Evolutionary conservation across 768 basidiomycete genomes (phyloP), one percentile per base, ranked within the genome.

Genomic region (Serendipita indica): DNA sequence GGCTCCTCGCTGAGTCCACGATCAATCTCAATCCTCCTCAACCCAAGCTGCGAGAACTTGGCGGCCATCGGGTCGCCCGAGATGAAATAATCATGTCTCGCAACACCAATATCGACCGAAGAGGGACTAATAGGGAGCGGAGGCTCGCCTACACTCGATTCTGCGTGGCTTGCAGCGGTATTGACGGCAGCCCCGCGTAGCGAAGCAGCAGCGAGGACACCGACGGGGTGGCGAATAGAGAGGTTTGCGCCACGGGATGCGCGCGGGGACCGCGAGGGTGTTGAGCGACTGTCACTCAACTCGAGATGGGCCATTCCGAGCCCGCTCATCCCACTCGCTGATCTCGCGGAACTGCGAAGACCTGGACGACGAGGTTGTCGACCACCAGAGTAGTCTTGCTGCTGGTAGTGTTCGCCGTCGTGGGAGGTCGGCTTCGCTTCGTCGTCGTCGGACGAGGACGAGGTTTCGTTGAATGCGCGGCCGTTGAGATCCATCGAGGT

Each of bases 1-100:
- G 79, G 79, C 32, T 54, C 49, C 25, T 54, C 49, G 32, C 49
- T 54, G 4, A 54, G 32, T 28, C 49, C 49, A 22, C 49, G 20
- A 54, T 54, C 49, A 30, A 54, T 54, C 49, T 54, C 49, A 28
- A 54, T 54, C 32, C 49, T 16, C 32, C 49, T 27, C 22, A 54
- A 33, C 12, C 49, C 49, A 20, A 54, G 30, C 25, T 54, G 25
- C 20, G 22, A n/a, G 30, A 27, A 16, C 22, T 30, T 27, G 4
- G 20, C 22, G 5, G 22, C 49, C 22, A 54, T 27, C 22, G 20
- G n/a, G n/a, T 30, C 30, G n/a, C 49, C 30, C 25, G 49, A 54
- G 25, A 54, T 28, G 32, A 54, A 54, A 33, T 54, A 54, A 27
- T 54, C 49, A 30, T 16, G 49, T 16, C 49, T 4, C 49, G 49